Conservation (phyloP, 177 flowering plant genomes). For the Vitis hybrid region DNA sequence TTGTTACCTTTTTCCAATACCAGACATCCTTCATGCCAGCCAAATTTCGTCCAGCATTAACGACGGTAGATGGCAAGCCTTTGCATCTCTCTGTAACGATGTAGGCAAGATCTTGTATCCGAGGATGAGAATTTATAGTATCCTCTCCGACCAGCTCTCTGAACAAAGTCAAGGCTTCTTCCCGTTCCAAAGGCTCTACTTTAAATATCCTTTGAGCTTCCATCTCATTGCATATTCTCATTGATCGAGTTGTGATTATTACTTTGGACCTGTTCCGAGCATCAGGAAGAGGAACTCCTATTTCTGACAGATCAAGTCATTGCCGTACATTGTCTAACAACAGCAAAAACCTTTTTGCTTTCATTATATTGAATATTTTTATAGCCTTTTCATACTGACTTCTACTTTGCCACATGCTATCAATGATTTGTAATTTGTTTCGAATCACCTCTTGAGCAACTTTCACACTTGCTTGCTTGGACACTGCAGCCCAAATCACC, state of each 20-base stretch:
- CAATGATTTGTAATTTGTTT: background rate
- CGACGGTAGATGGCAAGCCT: no score
- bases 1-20: no score
- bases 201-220: no score
- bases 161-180: no score
- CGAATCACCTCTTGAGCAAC: slow-evolving; percentile 9
- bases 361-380: background rate
- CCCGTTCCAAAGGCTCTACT: no score
- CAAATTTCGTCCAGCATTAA: no score
- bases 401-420: background rate
- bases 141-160: no score
- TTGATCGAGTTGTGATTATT: slow-evolving; percentile 17
- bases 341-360: background rate
- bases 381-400: background rate
- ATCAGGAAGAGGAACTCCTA: slow-evolving; percentile 17
- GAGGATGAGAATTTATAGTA: no score
- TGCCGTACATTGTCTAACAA: slow-evolving; percentile 27
- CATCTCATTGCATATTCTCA: no score
- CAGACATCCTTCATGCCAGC: no score
- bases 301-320: background rate
- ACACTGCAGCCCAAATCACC: slow-evolving; percentile 25
- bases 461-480: background rate
- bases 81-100: no score
- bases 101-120: no score
- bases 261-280: slow-evolving; percentile 9